phyloP scores from a whole-genome alignment of 208 protist genomes.

The Angomonas deanei region DNA sequence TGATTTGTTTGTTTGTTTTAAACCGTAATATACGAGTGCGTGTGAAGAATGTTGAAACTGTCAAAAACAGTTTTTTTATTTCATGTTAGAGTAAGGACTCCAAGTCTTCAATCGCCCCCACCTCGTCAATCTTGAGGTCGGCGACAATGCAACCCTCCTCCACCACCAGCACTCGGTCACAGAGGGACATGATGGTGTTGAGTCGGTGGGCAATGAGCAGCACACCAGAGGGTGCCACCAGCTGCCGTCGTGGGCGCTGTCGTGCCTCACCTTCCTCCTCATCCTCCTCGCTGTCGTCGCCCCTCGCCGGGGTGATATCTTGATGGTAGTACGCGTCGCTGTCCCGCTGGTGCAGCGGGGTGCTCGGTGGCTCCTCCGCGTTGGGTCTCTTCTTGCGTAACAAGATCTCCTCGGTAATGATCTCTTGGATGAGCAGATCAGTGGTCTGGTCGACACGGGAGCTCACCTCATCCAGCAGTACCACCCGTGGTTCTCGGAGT shows the following conservation, averaged over 20 bases:
- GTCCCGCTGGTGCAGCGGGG: neutral
- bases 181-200: slow-evolving; percentile 92
- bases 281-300: neutral
- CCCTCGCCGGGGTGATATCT: neutral
- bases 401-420: slow-evolving; percentile 74
- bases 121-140: slow-evolving; percentile 38
- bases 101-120: slow-evolving; percentile 35
- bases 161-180: slow-evolving; percentile 87
- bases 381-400: slow-evolving; percentile 9
- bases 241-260: neutral
- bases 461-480: slow-evolving; percentile 97
- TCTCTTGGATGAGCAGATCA: slow-evolving; percentile 89
- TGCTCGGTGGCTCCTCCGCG: neutral
- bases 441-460: slow-evolving; percentile 73
- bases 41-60: neutral
- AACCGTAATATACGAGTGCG: too few relatives aligned
- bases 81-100: slow-evolving; percentile 37
- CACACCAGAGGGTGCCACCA: slow-evolving; percentile 69
- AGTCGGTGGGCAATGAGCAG: slow-evolving; percentile 96
- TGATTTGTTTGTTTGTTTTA: neutral
- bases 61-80: neutral
- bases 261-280: neutral
- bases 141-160: slow-evolving; percentile 43
- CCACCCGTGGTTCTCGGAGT: slow-evolving; percentile 77
- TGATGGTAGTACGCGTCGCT: neutral